phyloP scores from a whole-genome alignment of 257 asterid genomes.

The Handroanthus guayacan region DNA sequence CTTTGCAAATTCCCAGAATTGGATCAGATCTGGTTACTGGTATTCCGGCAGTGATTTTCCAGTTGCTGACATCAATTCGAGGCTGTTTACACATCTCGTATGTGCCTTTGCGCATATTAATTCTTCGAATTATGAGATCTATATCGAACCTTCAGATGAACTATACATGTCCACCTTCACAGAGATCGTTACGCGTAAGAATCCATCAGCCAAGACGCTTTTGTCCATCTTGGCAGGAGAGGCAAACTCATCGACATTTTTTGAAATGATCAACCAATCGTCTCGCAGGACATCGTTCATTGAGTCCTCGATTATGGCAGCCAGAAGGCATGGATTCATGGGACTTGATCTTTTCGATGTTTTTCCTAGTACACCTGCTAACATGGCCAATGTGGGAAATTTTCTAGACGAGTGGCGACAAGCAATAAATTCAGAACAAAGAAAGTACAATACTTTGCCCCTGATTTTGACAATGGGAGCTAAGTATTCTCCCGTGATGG shows the following conservation, averaged over 20 bases:
- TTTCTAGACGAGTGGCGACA: conserved; percentile 48
- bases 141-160: conserved; percentile 38
- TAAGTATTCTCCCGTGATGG: conserved; percentile 36
- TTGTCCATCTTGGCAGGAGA: conserved; percentile 38
- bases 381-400: conserved; percentile 40
- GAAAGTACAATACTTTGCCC: neutral
- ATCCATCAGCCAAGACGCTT: conserved; percentile 48
- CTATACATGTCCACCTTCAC: conserved; percentile 44
- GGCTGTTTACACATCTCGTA: conserved; percentile 48
- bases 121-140: conserved; percentile 35
- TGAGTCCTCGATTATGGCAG: conserved; percentile 34
- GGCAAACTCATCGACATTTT: conserved; percentile 21
- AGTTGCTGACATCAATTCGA: conserved; percentile 43
- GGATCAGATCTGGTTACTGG: conserved; percentile 56
- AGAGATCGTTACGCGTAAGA: conserved; percentile 37
- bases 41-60: conserved; percentile 44
- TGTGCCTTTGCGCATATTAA: conserved; percentile 44
- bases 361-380: conserved; percentile 26
- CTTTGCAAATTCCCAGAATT: conserved; percentile 34
- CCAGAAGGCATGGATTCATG: conserved; percentile 39
- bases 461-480: conserved; percentile 45
- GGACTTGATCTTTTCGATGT: conserved; percentile 36
- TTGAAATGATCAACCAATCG: conserved; percentile 32
- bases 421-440: conserved; percentile 36
- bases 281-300: conserved; percentile 36